Evolutionary conservation across 352 stramenopile species (phyloP), one percentile per base, ranked within the genome.

Genomic region (Phytophthora pinifolia): DNA sequence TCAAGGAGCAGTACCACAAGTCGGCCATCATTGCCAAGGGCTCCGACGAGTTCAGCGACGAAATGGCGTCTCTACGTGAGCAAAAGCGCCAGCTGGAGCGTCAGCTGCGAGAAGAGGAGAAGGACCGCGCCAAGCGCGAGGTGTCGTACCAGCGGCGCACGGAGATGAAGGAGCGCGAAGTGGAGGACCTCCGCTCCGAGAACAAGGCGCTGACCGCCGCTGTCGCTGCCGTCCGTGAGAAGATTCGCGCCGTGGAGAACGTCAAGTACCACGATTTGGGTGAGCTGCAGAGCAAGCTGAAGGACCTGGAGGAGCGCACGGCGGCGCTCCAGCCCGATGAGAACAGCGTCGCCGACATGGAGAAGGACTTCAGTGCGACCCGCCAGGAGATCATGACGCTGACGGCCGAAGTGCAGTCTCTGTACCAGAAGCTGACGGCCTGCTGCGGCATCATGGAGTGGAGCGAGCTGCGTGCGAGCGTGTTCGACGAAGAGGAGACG

Each of bases 381-480:
- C 76, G 83, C 14, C 76, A 83, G 18, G 69, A 79, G 9, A 73
- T 81, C 34, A 48, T 74, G 15, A 55, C 54, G 8, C 48, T 81
- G 8, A 71, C 70, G 12, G 67, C 79, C 17, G 61, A 73, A 27
- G 69, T 86, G 25, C 76, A 81, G 9, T 70, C 59, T 18, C 25
- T 86, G 7, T 82, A 83, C 39, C 46, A 80, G 42, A 83, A 83
- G 37, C 51, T 90, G 13, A 77, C 67, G 2, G 69, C 62, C 20
- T 83, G 77, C 34, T 87, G 74, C 44, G 70, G 72, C 3, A 66
- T 90, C 12, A 49, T 76, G n/a, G 77, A 88, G 34, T 82, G 76
- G 66, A 78, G 66, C 35, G 74, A 88, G 32, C 55, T 90, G 14
- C 67, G 59, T 32, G 61, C 67, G 2, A 70, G 69, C 29, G 45